A percentile compares a stretch with the other conserved stretches of the same genome.
Conservation (phyloP, 352 stramenopile species). For the Phytopythium litorale region DNA sequence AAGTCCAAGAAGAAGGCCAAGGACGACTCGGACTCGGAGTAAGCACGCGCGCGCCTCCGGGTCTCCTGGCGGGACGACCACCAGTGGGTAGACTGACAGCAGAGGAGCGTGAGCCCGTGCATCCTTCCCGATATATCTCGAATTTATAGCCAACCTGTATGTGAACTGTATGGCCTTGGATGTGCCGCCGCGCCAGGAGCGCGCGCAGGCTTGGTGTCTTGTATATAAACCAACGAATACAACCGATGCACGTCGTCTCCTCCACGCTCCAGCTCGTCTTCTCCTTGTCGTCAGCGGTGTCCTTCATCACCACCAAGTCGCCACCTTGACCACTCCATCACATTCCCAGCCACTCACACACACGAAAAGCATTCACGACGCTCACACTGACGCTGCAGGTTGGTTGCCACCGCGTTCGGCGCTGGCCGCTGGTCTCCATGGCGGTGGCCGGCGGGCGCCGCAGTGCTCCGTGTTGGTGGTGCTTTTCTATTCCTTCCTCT, state of each 20-base stretch:
- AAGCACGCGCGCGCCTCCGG: constrained; percentile 3
- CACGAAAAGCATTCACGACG: no score
- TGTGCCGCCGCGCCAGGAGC: background rate
- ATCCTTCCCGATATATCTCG: constrained; percentile 5
- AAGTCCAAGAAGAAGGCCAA: constrained; percentile 85
- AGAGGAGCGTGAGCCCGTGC: background rate
- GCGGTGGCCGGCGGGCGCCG: no score
- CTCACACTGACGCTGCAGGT: no score
- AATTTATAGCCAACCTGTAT: constrained; percentile 1
- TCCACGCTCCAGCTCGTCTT: background rate
- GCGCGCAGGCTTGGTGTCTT: background rate
- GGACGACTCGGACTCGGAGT: constrained; percentile 70
- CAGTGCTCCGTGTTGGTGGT: background rate
- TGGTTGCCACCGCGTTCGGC: no score
- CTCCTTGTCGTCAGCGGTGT: background rate
- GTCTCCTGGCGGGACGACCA: no score
- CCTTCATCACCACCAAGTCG: background rate
- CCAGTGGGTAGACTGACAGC: background rate
- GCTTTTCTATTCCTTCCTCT: constrained; percentile 47
- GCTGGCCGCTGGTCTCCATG: no score
- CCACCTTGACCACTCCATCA: background rate
- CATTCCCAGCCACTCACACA: no score
- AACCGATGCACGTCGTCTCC: background rate
- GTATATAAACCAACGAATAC: constrained; percentile 7
- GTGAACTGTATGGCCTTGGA: constrained; percentile 2